Conservation (phyloP, 2,329 filamentous ascomycete species). For the Shiraia bambusicola region DNA sequence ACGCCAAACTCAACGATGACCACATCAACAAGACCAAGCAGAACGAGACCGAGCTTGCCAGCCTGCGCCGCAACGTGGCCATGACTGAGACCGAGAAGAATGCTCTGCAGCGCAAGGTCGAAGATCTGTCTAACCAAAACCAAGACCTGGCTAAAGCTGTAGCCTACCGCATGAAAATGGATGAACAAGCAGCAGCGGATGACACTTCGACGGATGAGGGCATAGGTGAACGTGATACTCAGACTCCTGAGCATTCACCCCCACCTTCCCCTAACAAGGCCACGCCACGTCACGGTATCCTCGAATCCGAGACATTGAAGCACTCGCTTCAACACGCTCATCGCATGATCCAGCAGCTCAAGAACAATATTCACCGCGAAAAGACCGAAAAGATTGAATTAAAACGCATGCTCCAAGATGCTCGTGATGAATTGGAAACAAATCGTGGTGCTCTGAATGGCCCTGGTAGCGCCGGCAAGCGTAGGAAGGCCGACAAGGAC, state of each 20-base stretch:
- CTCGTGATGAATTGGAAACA: slow-evolving; percentile 83
- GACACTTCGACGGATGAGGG: slow-evolving; percentile 47
- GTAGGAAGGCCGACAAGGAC: slow-evolving; percentile 57
- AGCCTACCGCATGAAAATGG: slow-evolving; percentile 68
- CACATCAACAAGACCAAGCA: slow-evolving; percentile 74
- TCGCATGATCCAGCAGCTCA: slow-evolving; percentile 92
- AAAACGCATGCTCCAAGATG: slow-evolving; percentile 91
- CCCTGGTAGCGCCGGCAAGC: slow-evolving; percentile 54
- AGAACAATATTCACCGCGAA: slow-evolving; percentile 92
- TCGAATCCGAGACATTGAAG: slow-evolving; percentile 95
- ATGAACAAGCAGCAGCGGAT: slow-evolving; percentile 63
- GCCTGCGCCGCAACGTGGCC: slow-evolving; percentile 75
- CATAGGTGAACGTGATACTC: slow-evolving; percentile 58
- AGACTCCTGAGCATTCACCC: slow-evolving; percentile 85
- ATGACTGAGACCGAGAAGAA: slow-evolving; percentile 76
- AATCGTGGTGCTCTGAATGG: slow-evolving; percentile 56
- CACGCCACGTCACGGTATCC: slow-evolving; percentile 82
- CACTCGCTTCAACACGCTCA: slow-evolving; percentile 93
- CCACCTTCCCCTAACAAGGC: slow-evolving; percentile 88
- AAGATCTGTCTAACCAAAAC: slow-evolving; percentile 86
- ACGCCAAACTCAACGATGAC: slow-evolving; percentile 80
- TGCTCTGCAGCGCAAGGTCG: slow-evolving; percentile 79
- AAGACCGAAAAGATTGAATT: slow-evolving; percentile 98
- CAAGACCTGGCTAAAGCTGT: slow-evolving; percentile 86
- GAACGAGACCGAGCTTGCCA: slow-evolving; percentile 84